Conservation (phyloP, 78 protist genomes). For the Dictyostelium firmibasis region DNA sequence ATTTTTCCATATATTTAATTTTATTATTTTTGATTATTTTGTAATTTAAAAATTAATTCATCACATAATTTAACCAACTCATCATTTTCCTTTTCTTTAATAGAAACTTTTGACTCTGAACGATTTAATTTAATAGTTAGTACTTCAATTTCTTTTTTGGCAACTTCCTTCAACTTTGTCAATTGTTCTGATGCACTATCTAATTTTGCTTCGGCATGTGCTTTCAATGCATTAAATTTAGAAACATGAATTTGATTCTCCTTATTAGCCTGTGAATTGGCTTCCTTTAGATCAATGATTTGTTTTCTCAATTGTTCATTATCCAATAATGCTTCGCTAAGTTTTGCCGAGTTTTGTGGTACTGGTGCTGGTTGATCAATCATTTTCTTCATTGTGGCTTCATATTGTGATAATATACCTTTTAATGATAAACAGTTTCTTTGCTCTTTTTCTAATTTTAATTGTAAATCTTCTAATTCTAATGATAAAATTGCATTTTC, state of each 20-base stretch:
- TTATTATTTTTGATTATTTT: slow-evolving; percentile 1
- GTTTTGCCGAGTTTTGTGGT: slow-evolving; percentile 50
- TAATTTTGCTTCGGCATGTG: slow-evolving; percentile 70
- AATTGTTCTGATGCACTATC: slow-evolving; percentile 69
- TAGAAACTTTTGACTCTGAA: slow-evolving; percentile 8
- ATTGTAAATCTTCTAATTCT: slow-evolving; percentile 49
- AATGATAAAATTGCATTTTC: slow-evolving; percentile 55
- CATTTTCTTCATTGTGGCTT: slow-evolving; percentile 60
- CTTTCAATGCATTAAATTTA: slow-evolving; percentile 50
- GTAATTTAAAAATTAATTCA: slow-evolving; percentile 53
- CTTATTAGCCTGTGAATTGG: slow-evolving; percentile 7
- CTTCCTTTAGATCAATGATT: slow-evolving; percentile 19
- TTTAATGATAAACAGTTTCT: slow-evolving; percentile 10
- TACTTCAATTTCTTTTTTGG: slow-evolving; percentile 70
- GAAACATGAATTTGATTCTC: slow-evolving; percentile 47
- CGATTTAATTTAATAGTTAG: slow-evolving; percentile 44
- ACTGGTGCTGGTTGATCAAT: slow-evolving; percentile 75
- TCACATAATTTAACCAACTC: slow-evolving; percentile 63
- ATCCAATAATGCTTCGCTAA: slow-evolving; percentile 41
- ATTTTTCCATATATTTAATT: background rate
- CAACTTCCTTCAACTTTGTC: slow-evolving; percentile 44
- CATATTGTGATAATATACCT: slow-evolving; percentile 44
- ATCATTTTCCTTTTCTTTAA: slow-evolving; percentile 54
- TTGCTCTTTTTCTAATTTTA: slow-evolving; percentile 57
- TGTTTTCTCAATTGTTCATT: slow-evolving; percentile 58